phyloP scores from a whole-genome alignment of 106 monocot genomes.

The Vanilla planifolia region DNA sequence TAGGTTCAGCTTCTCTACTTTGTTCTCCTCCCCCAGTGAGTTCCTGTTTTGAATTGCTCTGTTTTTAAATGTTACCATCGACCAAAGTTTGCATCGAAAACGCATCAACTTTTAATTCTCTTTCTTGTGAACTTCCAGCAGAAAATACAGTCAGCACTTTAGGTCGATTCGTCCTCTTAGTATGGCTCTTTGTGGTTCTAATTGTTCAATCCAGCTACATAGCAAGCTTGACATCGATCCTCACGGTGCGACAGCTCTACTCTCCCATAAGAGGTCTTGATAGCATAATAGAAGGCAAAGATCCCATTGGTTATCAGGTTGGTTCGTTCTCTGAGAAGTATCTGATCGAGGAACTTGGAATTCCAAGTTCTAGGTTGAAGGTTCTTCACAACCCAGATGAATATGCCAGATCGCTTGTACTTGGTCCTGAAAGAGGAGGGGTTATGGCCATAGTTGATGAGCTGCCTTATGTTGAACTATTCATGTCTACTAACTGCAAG shows the following conservation, averaged over 20 bases:
- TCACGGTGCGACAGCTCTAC: slow-evolving; percentile 48
- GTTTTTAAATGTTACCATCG: not conserved
- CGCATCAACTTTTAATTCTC: not conserved
- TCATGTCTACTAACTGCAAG: slow-evolving; percentile 53
- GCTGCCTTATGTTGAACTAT: slow-evolving; percentile 55
- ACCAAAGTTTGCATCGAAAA: too few species aligned
- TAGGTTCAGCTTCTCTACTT: slow-evolving; percentile 89
- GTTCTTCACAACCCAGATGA: slow-evolving; percentile 39
- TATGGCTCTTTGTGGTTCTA: slow-evolving; percentile 75
- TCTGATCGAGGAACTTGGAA: slow-evolving; percentile 50
- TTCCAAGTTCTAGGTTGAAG: slow-evolving; percentile 52
- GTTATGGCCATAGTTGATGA: slow-evolving; percentile 79
- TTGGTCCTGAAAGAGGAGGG: slow-evolving; percentile 72
- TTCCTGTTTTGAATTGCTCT: slow-evolving; percentile 4
- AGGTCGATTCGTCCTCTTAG: slow-evolving; percentile 42
- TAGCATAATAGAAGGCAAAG: slow-evolving; percentile 39
- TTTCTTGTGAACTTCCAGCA: slow-evolving; percentile 22
- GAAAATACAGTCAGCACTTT: slow-evolving; percentile 46
- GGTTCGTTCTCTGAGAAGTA: slow-evolving; percentile 78
- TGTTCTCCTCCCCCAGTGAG: slow-evolving; percentile 85
- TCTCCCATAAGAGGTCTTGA: slow-evolving; percentile 67
- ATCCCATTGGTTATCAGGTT: slow-evolving; percentile 75
- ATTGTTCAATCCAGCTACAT: slow-evolving; percentile 73
- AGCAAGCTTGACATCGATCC: slow-evolving; percentile 66
- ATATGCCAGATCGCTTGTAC: slow-evolving; percentile 50